A percentile compares a stretch with the other conserved stretches of the same genome.
These are phyloP conservation scores for Mortierella sp. DNA, from an alignment of 371 early-diverging fungal species.

Conservation along the genomic window DNA sequence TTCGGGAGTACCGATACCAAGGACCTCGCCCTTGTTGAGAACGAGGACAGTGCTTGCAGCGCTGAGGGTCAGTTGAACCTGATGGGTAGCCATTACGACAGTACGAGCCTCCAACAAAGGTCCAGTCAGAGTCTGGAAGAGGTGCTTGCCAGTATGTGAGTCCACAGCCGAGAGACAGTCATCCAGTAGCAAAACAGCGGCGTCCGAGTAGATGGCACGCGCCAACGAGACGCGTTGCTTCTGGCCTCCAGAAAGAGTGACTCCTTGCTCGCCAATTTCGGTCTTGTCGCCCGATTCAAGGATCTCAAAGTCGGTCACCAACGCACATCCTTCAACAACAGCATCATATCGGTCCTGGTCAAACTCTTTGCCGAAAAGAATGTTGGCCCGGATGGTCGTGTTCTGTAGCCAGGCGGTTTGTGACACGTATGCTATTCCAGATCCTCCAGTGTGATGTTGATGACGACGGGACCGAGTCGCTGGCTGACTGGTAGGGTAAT, in stretches of 20 bases:
- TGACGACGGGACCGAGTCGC: not conserved
- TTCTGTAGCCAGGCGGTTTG: constrained; percentile 93
- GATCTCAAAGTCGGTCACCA: constrained; percentile 81
- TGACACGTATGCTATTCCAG: constrained; percentile 81
- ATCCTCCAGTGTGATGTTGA: constrained; percentile 31
- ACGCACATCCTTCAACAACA: constrained; percentile 73
- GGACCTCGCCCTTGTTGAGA: constrained; percentile 70
- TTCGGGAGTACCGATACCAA: constrained; percentile 60
- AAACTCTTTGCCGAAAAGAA: constrained; percentile 83
- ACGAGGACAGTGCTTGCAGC: constrained; percentile 74
- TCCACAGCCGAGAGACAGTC: constrained; percentile 89
- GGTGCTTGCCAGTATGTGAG: constrained; percentile 89
- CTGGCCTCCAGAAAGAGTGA: constrained; percentile 83
- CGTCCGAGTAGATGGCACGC: constrained; percentile 84
- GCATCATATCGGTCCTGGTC: constrained; percentile 75
- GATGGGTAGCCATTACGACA: constrained; percentile 90
- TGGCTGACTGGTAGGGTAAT: constrained; percentile 18
- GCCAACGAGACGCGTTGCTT: constrained; percentile 89
- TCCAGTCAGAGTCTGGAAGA: constrained; percentile 77
- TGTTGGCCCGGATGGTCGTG: constrained; percentile 85
- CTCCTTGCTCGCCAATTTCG: constrained; percentile 92
- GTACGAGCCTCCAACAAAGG: constrained; percentile 82
- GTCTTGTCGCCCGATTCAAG: constrained; percentile 91
- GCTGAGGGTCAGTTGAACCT: constrained; percentile 81
- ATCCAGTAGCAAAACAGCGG: constrained; percentile 81